Percentiles rank a stretch among this genome's conserved stretches.
These are phyloP conservation scores for Plectosphaerella sp. DNA, from an alignment of 2,329 filamentous ascomycete species.

Conservation along the genomic window DNA sequence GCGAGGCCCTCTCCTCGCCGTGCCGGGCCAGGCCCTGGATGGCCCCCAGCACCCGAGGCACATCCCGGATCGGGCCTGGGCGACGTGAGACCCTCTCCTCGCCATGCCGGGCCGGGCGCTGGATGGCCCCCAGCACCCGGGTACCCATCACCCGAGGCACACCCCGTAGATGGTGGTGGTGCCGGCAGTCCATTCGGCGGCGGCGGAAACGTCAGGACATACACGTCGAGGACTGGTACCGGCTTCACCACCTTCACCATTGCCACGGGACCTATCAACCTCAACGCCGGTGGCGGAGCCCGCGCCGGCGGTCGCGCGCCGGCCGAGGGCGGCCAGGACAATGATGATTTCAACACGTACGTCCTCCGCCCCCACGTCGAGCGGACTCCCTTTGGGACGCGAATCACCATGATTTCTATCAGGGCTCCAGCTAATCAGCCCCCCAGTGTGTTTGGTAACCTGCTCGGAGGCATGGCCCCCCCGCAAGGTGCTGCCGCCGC, in stretches of 20 bases:
- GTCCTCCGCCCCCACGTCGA: slow-evolving; percentile 14
- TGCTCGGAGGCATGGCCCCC: slow-evolving; percentile 35
- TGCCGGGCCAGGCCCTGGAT: too few relatives aligned
- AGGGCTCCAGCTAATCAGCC: slow-evolving; percentile 23
- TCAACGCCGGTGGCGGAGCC: slow-evolving; percentile 10
- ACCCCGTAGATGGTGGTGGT: too few relatives aligned
- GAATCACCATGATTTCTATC: slow-evolving; percentile 11
- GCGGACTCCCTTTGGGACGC: slow-evolving; percentile 6
- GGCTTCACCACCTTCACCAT: slow-evolving; percentile 42
- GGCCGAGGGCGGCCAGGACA: slow-evolving; percentile 12
- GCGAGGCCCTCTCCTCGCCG: too few relatives aligned
- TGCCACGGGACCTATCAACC: slow-evolving; percentile 30
- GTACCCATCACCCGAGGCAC: too few relatives aligned
- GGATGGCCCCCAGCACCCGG: too few relatives aligned
- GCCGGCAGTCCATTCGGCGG: background rate
- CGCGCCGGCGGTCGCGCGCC: slow-evolving; percentile 6
- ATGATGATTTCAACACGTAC: slow-evolving; percentile 46
- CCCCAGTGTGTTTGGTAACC: slow-evolving; percentile 40
- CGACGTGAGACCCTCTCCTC: too few relatives aligned
- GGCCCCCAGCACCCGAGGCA: too few relatives aligned
- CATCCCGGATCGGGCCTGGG: too few relatives aligned
- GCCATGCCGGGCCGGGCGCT: too few relatives aligned
- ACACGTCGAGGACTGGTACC: background rate
- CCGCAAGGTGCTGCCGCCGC: slow-evolving; percentile 17
- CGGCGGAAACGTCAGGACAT: background rate